Evolutionary conservation across 768 basidiomycete genomes (phyloP), one percentile per base, ranked within the genome.

Genomic region (Termitomyces sp.): DNA sequence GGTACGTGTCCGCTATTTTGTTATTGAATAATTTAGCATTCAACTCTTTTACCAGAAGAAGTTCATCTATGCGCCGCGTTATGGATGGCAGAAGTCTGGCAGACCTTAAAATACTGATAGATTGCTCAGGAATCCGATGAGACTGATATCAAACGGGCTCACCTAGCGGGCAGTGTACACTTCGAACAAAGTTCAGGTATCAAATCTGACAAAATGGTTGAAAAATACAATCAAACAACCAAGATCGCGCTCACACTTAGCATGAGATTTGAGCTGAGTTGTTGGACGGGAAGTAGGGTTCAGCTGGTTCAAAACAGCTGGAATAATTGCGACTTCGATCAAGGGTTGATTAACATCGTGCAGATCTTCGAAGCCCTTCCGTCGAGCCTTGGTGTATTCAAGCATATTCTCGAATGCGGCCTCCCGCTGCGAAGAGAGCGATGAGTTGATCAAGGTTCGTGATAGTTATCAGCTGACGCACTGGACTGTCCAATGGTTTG

Each of bases 131-230:
- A 10, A 14, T 30, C 28, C 12, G 34, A 55, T 26, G 11, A 37
- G 49, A 56, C 19, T 38, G 42, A 12, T 22, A 35, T n/a, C 11
- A 48, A 46, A 58, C 43, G 42, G n/a, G 64, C 66, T 60, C 59
- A 87, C 90, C 84, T 89, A 24, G 86, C 86, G 35, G 88, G 83
- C 56, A 91, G 73, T 10, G 84, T 85, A 64, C 80, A 84, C 63
- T 82, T 87, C 42, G 77, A 78, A 64, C 85, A 88, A 15, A 92
- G 71, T 66, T 93, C 91, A n/a, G 91, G 91, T 62, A 93, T 90
- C 40, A 93, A 74, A 66, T 88, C 90, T 93, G 64, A 9, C 50
- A 22, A 21, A 37, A 15, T 22, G 19, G 22, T 15, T 5, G 17
- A 48, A 9, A 6, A 48, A 34, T 17, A 24, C 12, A 28, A 10